These are phyloP conservation scores for Aciculosporium take DNA, from an alignment of 2,329 filamentous ascomycete species.

Conservation along the genomic window DNA sequence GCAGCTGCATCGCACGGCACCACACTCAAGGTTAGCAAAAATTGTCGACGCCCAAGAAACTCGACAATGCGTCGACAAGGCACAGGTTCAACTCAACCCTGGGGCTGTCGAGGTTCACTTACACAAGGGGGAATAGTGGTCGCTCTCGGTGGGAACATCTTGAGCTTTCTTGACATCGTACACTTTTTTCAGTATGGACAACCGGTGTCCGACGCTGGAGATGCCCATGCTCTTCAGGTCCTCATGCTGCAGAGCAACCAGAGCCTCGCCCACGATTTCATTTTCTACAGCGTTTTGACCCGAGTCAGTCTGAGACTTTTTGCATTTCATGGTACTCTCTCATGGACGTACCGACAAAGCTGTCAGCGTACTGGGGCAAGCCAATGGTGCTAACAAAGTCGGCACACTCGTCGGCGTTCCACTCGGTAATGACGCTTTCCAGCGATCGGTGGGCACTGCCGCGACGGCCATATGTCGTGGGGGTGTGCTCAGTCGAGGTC, in stretches of 20 bases:
- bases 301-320: slow-evolving; percentile 1
- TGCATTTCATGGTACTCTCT: not conserved
- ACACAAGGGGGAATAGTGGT: slow-evolving; percentile 91
- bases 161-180: slow-evolving; percentile 95
- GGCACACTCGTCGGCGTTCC: slow-evolving; percentile 76
- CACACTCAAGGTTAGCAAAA: slow-evolving; percentile 9
- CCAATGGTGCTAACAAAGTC: slow-evolving; percentile 75
- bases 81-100: no score
- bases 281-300: slow-evolving; percentile 49
- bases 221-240: slow-evolving; percentile 95
- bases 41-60: not conserved
- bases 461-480: slow-evolving; percentile 60
- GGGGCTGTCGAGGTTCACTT: slow-evolving; percentile 15
- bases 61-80: no score
- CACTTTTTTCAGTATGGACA: slow-evolving; percentile 89
- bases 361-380: slow-evolving; percentile 67
- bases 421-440: slow-evolving; percentile 63
- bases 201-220: slow-evolving; percentile 77
- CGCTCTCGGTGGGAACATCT: slow-evolving; percentile 77
- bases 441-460: slow-evolving; percentile 51
- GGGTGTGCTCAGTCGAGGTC: slow-evolving; percentile 59
- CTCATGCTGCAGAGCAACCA: slow-evolving; percentile 78
- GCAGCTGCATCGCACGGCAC: slow-evolving; percentile 46
- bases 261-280: slow-evolving; percentile 80
- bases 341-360: slow-evolving; percentile 65